Evolutionary conservation across 169 alveolate species (phyloP).

Genomic region (Perkinsus chesapeaki): DNA sequence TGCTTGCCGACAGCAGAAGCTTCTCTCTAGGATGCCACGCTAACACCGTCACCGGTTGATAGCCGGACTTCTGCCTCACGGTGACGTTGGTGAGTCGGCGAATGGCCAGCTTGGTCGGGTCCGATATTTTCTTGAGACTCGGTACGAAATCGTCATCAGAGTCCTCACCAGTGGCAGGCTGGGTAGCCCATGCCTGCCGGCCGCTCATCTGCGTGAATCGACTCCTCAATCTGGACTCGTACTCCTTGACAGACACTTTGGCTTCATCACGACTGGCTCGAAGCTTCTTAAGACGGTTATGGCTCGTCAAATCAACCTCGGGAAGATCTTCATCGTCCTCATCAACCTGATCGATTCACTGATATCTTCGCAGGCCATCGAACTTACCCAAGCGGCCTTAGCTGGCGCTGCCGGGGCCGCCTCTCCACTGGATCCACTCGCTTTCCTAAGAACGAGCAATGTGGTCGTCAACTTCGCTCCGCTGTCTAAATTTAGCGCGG

Average conservation of each 20-base stretch:
- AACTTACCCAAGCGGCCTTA: too few species aligned
- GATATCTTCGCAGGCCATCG: too few species aligned
- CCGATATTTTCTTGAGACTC: background rate
- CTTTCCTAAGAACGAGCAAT: too few species aligned
- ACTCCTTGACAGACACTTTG: background rate
- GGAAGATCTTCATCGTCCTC: background rate
- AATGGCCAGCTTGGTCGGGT: background rate
- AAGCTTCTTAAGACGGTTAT: background rate
- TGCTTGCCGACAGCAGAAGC: background rate
- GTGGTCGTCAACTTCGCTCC: too few species aligned
- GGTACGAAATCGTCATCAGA: background rate
- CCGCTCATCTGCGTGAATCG: background rate
- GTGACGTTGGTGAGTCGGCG: background rate
- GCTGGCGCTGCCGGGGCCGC: too few species aligned
- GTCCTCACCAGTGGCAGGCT: background rate
- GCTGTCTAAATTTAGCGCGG: too few species aligned
- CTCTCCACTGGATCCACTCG: too few species aligned
- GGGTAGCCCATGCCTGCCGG: background rate
- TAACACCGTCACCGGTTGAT: background rate
- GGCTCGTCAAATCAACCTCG: background rate
- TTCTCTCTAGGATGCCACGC: background rate
- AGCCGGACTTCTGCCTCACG: background rate
- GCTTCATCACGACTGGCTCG: background rate
- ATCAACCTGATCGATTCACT: too few species aligned
- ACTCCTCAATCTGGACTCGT: background rate